A percentile compares a stretch with the other conserved stretches of the same genome.
phyloP scores from a whole-genome alignment of 1,284 basidiomycete species.

The Heterobasidion irregulare region DNA sequence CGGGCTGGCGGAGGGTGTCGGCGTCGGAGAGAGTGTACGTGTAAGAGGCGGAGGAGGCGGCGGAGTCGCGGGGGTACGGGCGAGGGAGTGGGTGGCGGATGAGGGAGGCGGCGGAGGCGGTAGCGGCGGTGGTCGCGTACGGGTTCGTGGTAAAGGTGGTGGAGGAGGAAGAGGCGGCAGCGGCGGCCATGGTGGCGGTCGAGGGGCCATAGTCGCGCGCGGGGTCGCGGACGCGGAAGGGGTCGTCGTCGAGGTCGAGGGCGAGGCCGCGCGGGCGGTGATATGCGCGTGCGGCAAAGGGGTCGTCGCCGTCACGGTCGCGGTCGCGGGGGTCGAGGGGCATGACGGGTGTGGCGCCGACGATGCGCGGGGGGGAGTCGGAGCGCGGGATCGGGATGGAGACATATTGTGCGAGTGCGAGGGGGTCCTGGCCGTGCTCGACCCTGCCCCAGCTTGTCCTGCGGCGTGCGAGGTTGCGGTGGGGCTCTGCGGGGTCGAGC shows the following conservation, averaged over 20 bases:
- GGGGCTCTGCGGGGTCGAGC: slow-evolving; percentile 29
- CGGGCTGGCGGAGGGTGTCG: not conserved
- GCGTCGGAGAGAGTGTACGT: not conserved
- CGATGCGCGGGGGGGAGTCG: not conserved
- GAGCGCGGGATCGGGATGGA: slow-evolving; percentile 21
- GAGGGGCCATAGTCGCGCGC: slow-evolving; percentile 36
- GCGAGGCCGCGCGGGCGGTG: too few species aligned
- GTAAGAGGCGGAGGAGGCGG: slow-evolving; percentile 13
- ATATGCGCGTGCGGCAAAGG: not conserved
- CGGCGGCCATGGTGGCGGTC: slow-evolving; percentile 35
- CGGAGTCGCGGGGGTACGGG: slow-evolving; percentile 23
- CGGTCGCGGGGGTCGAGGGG: not conserved
- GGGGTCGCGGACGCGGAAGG: slow-evolving; percentile 24
- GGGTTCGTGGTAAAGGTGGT: slow-evolving; percentile 29
- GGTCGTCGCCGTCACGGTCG: not conserved
- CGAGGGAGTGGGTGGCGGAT: slow-evolving; percentile 22
- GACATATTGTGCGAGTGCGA: slow-evolving; percentile 16
- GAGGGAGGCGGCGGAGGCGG: slow-evolving; percentile 46
- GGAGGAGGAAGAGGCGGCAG: slow-evolving; percentile 23
- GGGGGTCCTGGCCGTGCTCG: slow-evolving; percentile 35
- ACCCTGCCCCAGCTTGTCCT: slow-evolving; percentile 49
- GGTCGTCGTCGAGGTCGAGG: slow-evolving; percentile 27
- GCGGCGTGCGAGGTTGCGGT: slow-evolving; percentile 36
- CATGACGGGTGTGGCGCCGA: not conserved
- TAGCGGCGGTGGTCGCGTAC: slow-evolving; percentile 28